Percentiles rank a stretch among this genome's conserved stretches.
These are phyloP conservation scores for Ascochyta lentis DNA, from an alignment of 2,329 filamentous ascomycete species.

Conservation along the genomic window DNA sequence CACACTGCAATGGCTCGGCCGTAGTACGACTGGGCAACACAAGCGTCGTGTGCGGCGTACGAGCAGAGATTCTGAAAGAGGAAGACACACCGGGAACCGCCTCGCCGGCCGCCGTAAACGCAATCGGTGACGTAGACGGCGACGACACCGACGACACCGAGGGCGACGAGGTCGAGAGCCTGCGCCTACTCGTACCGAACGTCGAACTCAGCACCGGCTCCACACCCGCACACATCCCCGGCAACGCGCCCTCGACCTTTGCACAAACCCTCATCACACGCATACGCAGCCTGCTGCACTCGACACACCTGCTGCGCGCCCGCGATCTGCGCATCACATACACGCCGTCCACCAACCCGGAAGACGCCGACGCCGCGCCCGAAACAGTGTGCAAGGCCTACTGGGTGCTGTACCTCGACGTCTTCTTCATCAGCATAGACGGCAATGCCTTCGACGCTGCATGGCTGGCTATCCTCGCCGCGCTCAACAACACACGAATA, in stretches of 20 bases:
- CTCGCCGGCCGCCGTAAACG: conserved; percentile 20
- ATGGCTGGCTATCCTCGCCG: conserved; percentile 83
- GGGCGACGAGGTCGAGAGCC: conserved; percentile 50
- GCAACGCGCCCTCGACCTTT: conserved; percentile 77
- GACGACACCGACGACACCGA: conserved; percentile 31
- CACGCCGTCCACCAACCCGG: conserved; percentile 54
- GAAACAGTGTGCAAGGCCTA: conserved; percentile 75
- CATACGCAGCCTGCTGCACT: conserved; percentile 77
- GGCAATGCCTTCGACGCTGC: conserved; percentile 91
- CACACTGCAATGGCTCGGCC: conserved; percentile 88
- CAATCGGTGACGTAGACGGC: conserved; percentile 8
- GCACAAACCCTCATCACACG: conserved; percentile 87
- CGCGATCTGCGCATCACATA: conserved; percentile 78
- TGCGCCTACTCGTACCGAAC: conserved; percentile 87
- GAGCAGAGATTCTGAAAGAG: conserved; percentile 81
- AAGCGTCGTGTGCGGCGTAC: conserved; percentile 90
- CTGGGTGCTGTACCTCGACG: conserved; percentile 93
- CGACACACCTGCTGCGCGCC: conserved; percentile 69
- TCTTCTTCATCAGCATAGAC: conserved; percentile 92
- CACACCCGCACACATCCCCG: conserved; percentile 83
- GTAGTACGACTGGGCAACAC: conserved; percentile 89
- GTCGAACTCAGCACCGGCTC: conserved; percentile 91
- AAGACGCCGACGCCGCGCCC: conserved; percentile 56
- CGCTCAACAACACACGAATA: conserved; percentile 77
- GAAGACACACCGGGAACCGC: conserved; percentile 73